Conservation (phyloP, 331 rosid species). For the Arachis monticola region DNA sequence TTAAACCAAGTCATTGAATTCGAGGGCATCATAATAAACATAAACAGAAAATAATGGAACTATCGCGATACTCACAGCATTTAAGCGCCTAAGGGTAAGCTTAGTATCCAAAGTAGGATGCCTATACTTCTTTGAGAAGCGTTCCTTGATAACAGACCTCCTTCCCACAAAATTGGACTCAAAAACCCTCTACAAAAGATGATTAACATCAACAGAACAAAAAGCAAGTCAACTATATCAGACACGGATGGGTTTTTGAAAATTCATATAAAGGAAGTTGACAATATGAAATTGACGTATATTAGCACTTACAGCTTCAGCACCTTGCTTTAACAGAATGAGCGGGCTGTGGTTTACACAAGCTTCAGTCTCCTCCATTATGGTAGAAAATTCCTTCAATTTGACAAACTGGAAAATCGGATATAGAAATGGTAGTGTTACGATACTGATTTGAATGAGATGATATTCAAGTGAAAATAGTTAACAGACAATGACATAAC, state of each 20-base stretch:
- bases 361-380: constrained; percentile 29
- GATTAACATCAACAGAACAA: constrained; percentile 21
- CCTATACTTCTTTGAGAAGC: constrained; percentile 90
- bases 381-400: not conserved
- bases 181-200: constrained; percentile 68
- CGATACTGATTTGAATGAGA: not conserved
- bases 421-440: not conserved
- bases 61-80: constrained; percentile 56
- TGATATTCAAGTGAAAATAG: not conserved
- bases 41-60: not conserved
- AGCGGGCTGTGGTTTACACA: constrained; percentile 26
- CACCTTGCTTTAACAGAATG: constrained; percentile 46
- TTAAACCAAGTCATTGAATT: not conserved
- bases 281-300: not conserved
- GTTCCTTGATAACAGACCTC: constrained; percentile 79
- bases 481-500: not conserved
- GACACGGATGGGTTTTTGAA: not conserved
- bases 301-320: constrained; percentile 44
- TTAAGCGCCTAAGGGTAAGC: constrained; percentile 75
- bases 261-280: not conserved
- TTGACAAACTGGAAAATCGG: not conserved
- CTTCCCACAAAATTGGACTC: constrained; percentile 82
- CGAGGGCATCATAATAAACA: not conserved
- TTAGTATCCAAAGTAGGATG: constrained; percentile 93
- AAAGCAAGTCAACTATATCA: not conserved